Evolutionary conservation across 257 asterid species (phyloP).

Genomic region (Anisodus acutangulus): DNA sequence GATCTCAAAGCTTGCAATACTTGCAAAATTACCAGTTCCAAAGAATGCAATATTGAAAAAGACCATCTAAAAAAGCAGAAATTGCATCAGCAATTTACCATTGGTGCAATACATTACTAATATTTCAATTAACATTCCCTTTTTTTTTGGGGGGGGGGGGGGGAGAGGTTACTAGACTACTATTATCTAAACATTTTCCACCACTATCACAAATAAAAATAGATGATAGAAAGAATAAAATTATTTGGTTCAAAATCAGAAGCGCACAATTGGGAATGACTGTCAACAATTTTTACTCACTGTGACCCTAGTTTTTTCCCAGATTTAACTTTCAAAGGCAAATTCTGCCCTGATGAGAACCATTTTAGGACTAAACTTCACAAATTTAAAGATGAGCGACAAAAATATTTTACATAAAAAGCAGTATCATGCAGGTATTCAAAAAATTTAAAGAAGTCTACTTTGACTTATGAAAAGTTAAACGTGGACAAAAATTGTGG

Average conservation of each 20-base stretch:
- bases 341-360: neutral
- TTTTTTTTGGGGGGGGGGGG: too few relatives aligned
- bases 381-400: neutral
- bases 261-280: neutral
- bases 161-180: too few relatives aligned
- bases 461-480: too few relatives aligned
- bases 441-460: too few relatives aligned
- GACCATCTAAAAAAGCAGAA: slow-evolving; percentile 64
- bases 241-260: neutral
- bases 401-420: neutral
- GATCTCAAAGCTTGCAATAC: slow-evolving; percentile 97
- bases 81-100: neutral
- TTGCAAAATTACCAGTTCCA: slow-evolving; percentile 97
- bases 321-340: neutral
- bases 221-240: neutral
- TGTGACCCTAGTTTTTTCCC: neutral
- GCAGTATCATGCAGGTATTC: neutral
- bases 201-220: too few relatives aligned
- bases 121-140: too few relatives aligned
- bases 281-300: neutral
- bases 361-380: neutral
- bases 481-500: too few relatives aligned
- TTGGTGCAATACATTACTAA: too few relatives aligned
- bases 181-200: too few relatives aligned
- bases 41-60: slow-evolving; percentile 96